Evolutionary conservation across 805 yeast species (phyloP).

Genomic region (Kregervanrija delftensis): DNA sequence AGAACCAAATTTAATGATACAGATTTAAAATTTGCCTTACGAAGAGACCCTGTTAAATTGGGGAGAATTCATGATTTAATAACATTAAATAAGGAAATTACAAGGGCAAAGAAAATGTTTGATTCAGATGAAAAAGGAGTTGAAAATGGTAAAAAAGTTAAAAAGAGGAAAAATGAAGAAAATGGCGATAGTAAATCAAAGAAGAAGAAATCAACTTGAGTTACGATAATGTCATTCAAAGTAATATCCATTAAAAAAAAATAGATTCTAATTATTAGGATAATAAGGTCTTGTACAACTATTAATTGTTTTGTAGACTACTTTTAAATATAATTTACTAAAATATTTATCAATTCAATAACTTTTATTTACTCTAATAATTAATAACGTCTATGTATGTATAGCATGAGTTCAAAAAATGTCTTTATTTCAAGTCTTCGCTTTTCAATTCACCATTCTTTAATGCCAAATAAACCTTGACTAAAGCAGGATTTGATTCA

Average conservation of each 20-base stretch:
- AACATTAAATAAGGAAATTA: conserved; percentile 50
- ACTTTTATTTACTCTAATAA: too few species aligned
- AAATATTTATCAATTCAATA: too few species aligned
- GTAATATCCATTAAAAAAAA: too few species aligned
- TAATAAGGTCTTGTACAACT: too few species aligned
- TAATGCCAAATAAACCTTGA: conserved; percentile 8
- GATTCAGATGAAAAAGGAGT: conserved; percentile 52
- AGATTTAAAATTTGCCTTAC: conserved; percentile 63
- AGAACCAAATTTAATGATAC: conserved; percentile 63
- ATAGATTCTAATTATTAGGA: too few species aligned
- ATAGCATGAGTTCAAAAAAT: too few species aligned
- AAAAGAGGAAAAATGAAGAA: conserved; percentile 13
- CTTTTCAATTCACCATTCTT: conserved; percentile 5
- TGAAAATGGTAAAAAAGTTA: conserved; percentile 17
- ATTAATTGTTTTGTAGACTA: too few species aligned
- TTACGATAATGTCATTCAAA: too few species aligned
- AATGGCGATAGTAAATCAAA: conserved; percentile 2
- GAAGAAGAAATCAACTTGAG: conserved; percentile 2
- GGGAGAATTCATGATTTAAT: conserved; percentile 66
- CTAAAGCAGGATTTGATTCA: conserved; percentile 8
- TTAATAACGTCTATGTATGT: too few species aligned
- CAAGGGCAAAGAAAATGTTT: conserved; percentile 60
- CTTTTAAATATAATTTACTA: too few species aligned
- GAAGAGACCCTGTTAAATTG: conserved; percentile 59
- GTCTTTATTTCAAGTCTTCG: conserved; percentile 2